Conservation (phyloP, 495 filamentous ascomycete species). For the Penicillium antarcticum region DNA sequence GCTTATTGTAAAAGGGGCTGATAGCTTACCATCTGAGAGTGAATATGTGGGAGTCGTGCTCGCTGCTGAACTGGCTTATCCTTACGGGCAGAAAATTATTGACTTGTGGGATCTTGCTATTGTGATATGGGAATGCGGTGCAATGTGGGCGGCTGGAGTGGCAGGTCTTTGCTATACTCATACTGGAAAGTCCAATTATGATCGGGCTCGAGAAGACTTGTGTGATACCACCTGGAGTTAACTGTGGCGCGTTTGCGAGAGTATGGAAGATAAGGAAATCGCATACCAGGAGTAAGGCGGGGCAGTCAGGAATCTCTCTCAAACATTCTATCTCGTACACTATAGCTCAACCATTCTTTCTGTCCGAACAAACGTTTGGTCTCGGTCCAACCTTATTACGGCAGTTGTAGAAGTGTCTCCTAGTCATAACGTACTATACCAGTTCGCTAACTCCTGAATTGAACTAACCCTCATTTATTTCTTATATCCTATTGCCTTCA, state of each 20-base stretch:
- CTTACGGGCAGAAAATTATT: constrained; percentile 8
- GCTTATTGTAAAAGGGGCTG: constrained; percentile 8
- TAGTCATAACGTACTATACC: too few species aligned
- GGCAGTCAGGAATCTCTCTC: too few species aligned
- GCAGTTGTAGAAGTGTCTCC: too few species aligned
- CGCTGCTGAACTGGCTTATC: constrained; percentile 8
- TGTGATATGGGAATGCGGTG: constrained; percentile 12
- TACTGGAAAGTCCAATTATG: constrained; percentile 7
- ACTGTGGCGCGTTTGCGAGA: neutral
- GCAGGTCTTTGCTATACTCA: constrained; percentile 12
- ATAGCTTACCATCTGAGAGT: constrained; percentile 6
- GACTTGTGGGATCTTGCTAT: constrained; percentile 12
- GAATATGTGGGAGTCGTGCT: constrained; percentile 8
- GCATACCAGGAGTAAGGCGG: too few species aligned
- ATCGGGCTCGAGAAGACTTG: constrained; percentile 11
- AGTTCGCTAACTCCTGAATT: too few species aligned
- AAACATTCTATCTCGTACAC: too few species aligned
- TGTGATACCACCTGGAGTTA: constrained; percentile 12
- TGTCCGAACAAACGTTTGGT: too few species aligned
- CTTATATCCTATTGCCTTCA: too few species aligned
- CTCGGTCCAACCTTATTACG: too few species aligned
- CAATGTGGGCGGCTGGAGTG: constrained; percentile 11
- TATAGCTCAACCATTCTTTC: too few species aligned
- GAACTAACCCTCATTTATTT: too few species aligned
- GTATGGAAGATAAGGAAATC: too few species aligned